Evolutionary conservation across 2,329 filamentous ascomycete genomes (phyloP), one percentile per base, ranked within the genome.

Genomic region (Hypoxylon sp.): DNA sequence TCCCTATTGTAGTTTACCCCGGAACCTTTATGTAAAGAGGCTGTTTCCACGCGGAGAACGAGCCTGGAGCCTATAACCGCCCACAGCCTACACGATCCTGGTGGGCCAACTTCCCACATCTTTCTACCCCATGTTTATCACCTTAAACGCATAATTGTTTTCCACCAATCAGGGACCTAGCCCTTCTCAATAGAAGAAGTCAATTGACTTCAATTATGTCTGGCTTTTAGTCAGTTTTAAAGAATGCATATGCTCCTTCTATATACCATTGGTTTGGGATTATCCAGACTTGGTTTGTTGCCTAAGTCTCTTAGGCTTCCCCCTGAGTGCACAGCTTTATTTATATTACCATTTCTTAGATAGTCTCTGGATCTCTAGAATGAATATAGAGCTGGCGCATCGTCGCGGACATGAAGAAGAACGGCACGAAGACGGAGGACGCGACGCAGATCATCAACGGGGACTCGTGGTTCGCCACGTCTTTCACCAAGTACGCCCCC

Each of bases 401-500:
- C 22, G 65, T 70, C 42, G 69, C 60, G 38, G 71, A 72, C 60
- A 71, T 71, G 69, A 80, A 81, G 71, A 74, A 77, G 50, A 79
- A 80, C 64, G 80, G 79, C 28, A 79, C 80, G 67, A 80, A 81
- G 42, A 82, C 84, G 28, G 83, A 85, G 71, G 83, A 82, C 3
- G 79, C 83, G 1, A 73, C 77, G 22, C 76, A 86, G 74, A 86
- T 85, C 49, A 78, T 85, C 3, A 76, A 72, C n/a, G 84, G 85
- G 71, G 85, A 86, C 55, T 81, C 82, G 3, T 85, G 83, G 83
- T 84, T 85, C 77, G 81, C 81, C 16, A 77, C 74, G 1, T 72
- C 72, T 22, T 85, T 86, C 74, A 80, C 83, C 55, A 89, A 80
- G 38, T 76, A 79, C 63, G 77, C 79, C 84, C 85, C 89, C 78